Evolutionary conservation across 768 basidiomycete genomes (phyloP).

Genomic region (Amanita pallidorosea): DNA sequence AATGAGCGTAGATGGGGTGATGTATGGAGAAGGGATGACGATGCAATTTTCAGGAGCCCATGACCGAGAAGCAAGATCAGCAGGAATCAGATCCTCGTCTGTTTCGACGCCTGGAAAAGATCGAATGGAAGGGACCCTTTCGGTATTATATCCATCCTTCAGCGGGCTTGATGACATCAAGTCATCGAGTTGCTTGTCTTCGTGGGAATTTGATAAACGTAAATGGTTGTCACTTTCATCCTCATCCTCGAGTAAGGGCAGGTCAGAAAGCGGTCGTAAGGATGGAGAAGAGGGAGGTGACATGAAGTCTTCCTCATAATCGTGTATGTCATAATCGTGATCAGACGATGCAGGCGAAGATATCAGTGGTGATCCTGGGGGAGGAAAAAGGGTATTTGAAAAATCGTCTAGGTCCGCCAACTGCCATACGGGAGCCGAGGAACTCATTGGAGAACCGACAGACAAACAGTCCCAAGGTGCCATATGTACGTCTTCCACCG

Average conservation of each 20-base stretch:
- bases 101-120: slow-evolving; percentile 33
- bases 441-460: neutral
- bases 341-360: slow-evolving; percentile 14
- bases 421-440: neutral
- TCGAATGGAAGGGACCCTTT: slow-evolving; percentile 14
- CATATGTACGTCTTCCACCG: neutral
- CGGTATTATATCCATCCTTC: neutral
- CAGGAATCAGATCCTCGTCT: slow-evolving; percentile 30
- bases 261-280: slow-evolving; percentile 5
- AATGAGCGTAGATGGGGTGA: slow-evolving; percentile 3
- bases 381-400: neutral
- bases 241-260: slow-evolving; percentile 4
- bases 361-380: slow-evolving; percentile 19
- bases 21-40: slow-evolving; percentile 5
- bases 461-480: neutral
- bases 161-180: neutral
- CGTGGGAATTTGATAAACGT: neutral
- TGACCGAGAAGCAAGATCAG: slow-evolving; percentile 7
- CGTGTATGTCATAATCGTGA: slow-evolving; percentile 16
- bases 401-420: neutral
- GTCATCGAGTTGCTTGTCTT: neutral
- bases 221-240: neutral
- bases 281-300: slow-evolving; percentile 8
- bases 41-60: slow-evolving; percentile 3
- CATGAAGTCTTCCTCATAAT: slow-evolving; percentile 1